phyloP scores from a whole-genome alignment of 2,329 filamentous ascomycete species.

The Penicillium freii region DNA sequence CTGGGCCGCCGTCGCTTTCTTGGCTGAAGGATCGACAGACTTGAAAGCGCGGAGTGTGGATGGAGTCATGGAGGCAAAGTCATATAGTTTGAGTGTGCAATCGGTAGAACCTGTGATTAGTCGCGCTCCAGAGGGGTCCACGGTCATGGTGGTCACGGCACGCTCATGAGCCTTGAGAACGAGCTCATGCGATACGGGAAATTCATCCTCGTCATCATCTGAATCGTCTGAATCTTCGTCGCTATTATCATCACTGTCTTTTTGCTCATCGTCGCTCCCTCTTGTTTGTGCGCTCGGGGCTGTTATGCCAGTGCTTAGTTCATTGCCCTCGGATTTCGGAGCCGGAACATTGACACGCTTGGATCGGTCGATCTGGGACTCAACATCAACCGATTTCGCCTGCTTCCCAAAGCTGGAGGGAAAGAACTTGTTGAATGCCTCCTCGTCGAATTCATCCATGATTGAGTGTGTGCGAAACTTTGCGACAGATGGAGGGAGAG shows the following conservation, averaged over 20 bases:
- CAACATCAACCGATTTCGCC: constrained; percentile 68
- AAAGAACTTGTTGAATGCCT: constrained; percentile 59
- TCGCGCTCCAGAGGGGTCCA: constrained; percentile 81
- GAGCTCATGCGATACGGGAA: constrained; percentile 88
- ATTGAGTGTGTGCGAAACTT: constrained; percentile 11
- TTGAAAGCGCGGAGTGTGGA: constrained; percentile 93
- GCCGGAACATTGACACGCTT: constrained; percentile 56
- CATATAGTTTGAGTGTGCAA: constrained; percentile 87
- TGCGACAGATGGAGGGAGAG: constrained; percentile 9
- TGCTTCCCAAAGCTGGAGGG: constrained; percentile 85
- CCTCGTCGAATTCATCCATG: constrained; percentile 48
- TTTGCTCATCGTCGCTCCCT: constrained; percentile 29
- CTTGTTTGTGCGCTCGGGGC: constrained; percentile 25
- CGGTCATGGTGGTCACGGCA: constrained; percentile 76
- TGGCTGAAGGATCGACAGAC: constrained; percentile 79
- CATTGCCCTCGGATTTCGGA: constrained; percentile 31
- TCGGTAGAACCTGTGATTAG: constrained; percentile 89
- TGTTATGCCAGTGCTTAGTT: constrained; percentile 19
- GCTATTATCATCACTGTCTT: constrained; percentile 42
- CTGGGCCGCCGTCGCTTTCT: constrained; percentile 66
- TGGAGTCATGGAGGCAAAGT: constrained; percentile 93
- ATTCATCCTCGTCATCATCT: constrained; percentile 76
- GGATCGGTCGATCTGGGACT: constrained; percentile 76
- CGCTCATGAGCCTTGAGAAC: constrained; percentile 89
- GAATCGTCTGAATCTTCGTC: constrained; percentile 52